phyloP scores from a whole-genome alignment of 768 basidiomycete species.

The Tulasnella sp. region DNA sequence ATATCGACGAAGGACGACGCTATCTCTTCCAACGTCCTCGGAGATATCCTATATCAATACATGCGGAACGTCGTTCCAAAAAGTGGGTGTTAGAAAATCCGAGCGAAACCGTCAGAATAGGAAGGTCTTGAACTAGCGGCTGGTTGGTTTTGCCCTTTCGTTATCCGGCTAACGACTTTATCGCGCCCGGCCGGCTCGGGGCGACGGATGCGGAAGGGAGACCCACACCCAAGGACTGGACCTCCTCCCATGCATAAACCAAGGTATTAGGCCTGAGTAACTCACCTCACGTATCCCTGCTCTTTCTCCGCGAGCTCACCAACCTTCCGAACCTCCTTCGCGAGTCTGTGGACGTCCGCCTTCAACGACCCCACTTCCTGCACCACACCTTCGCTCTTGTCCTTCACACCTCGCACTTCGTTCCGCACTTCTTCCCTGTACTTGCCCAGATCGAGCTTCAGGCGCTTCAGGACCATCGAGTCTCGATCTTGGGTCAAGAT shows the following conservation, averaged over 20 bases:
- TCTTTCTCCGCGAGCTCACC: neutral
- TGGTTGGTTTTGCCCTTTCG: neutral
- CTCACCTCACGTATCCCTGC: slow-evolving; percentile 8
- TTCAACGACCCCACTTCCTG: neutral
- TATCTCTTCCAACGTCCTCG: slow-evolving; percentile 24
- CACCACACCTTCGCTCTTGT: neutral
- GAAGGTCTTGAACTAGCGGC: neutral
- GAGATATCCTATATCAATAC: neutral
- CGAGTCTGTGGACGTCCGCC: neutral
- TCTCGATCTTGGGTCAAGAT: slow-evolving; percentile 1
- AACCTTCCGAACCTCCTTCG: slow-evolving; percentile 9
- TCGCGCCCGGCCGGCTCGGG: neutral
- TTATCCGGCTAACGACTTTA: neutral
- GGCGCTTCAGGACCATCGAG: neutral
- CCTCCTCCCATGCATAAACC: neutral
- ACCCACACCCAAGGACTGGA: slow-evolving; percentile 12
- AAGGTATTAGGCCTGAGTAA: neutral
- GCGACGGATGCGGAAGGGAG: neutral
- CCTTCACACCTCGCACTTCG: neutral
- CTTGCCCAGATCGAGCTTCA: neutral
- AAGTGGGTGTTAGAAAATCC: neutral
- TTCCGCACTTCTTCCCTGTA: neutral
- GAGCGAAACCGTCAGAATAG: neutral
- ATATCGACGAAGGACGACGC: slow-evolving; percentile 23
- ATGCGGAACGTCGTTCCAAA: neutral